Evolutionary conservation across 2,329 filamentous ascomycete species (phyloP), one percentile per base, ranked within the genome.

Genomic region (Monosporascus sp.): DNA sequence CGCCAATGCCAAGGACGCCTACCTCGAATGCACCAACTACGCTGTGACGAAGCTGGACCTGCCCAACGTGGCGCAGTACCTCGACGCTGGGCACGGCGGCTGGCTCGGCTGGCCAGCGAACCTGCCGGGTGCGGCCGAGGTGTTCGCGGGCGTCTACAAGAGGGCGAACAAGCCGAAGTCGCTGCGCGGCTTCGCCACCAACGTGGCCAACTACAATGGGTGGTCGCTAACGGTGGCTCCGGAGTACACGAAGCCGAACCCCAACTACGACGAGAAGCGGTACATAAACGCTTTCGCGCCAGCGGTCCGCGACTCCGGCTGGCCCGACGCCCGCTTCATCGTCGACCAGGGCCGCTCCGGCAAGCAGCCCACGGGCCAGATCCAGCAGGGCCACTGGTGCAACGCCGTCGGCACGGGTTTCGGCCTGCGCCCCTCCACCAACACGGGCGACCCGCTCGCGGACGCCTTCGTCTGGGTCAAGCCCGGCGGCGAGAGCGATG

Each of bases 231-330:
- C 49, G 66, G 68, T 62, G 68, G 68, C 61, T 52, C 66, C 19
- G 50, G 49, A 17, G 14, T 81, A 69, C 56, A 65, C 65, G 64
- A 64, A 61, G 73, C 68, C 72, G 65, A 78, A 81, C 72, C 65
- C 71, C 59, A 74, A 76, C 65, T 80, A 79, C 61, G 81, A 84
- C 63, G 74, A 76, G 66, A 77, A 68, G 59, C 79, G 77, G 66
- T 91, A 85, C 71, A 72, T 80, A 26, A 65, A 76, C 50, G 87
- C 86, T 57, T 87, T 95, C 66, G 84, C 85, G 7, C 78, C 80
- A 8, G 81, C 86, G 37, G 80, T 89, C 49, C 72, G 75, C 9
- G 67, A 73, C 0, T 64, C 70, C 27, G 77, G 77, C 55, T 77
- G 72, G 71, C 66, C 70, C 37, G 72, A 72, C 47, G 31, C 11